phyloP scores from a whole-genome alignment of 2,329 filamentous ascomycete genomes.

The Pseudogymnoascus sp. region DNA sequence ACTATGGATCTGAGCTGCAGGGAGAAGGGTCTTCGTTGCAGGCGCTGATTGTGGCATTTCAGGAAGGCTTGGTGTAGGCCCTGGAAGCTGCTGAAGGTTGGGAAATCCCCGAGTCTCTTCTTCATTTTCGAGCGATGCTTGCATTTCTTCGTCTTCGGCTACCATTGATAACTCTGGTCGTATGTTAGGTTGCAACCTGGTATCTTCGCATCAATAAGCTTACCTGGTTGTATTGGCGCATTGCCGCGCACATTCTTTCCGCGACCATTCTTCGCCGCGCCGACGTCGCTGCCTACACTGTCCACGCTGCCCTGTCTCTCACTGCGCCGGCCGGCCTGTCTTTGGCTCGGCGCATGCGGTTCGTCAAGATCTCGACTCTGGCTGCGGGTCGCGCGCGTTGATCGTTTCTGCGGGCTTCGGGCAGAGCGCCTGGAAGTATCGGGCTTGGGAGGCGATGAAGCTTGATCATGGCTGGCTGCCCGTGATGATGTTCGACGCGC shows the following conservation, averaged over 20 bases:
- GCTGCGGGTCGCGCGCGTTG: conserved; percentile 30
- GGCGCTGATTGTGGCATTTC: conserved; percentile 13
- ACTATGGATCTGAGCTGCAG: conserved; percentile 16
- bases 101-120: conserved; percentile 8
- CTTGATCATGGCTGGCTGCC: conserved; percentile 18
- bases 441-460: conserved; percentile 23
- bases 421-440: conserved; percentile 10
- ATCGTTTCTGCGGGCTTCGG: conserved; percentile 17
- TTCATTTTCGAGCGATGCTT: conserved; percentile 9
- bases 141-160: conserved; percentile 17
- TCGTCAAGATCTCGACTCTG: conserved; percentile 30
- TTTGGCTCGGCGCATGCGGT: conserved; percentile 10
- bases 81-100: conserved; percentile 15
- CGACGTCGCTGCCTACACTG: conserved; percentile 18
- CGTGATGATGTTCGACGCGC: conserved; percentile 16
- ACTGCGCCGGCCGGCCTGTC: conserved; percentile 4
- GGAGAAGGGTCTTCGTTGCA: conserved; percentile 11
- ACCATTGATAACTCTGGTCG: conserved; percentile 23
- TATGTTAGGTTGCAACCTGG: conserved; percentile 11
- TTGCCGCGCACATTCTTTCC: conserved; percentile 17
- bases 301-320: conserved; percentile 20
- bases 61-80: conserved; percentile 19
- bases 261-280: conserved; percentile 14
- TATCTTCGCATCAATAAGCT: not conserved
- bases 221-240: conserved; percentile 15